These are phyloP conservation scores for Puccinia novopanici DNA, from an alignment of 1,284 basidiomycete genomes.

Conservation along the genomic window DNA sequence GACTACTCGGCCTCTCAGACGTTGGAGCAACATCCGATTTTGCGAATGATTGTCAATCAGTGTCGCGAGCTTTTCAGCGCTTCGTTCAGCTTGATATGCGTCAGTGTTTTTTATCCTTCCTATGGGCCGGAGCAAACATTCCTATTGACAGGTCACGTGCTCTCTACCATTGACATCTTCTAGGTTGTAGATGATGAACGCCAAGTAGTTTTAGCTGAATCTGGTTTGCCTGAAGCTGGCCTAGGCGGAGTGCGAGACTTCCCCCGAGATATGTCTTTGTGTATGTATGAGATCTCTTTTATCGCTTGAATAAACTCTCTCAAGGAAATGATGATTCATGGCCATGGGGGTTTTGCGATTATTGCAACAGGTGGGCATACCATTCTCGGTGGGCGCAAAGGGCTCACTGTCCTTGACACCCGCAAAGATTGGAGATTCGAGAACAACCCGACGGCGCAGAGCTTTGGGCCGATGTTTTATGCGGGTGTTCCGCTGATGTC, in stretches of 20 bases:
- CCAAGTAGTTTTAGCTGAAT: slow-evolving; percentile 41
- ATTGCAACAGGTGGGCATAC: slow-evolving; percentile 31
- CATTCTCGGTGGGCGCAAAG: slow-evolving; percentile 43
- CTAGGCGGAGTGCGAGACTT: slow-evolving; percentile 27
- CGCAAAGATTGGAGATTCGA: slow-evolving; percentile 50
- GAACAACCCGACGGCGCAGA: slow-evolving; percentile 31
- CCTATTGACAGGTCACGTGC: background rate
- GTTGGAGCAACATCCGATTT: slow-evolving; percentile 50
- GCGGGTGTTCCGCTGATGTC: slow-evolving; percentile 41
- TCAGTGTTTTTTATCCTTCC: slow-evolving; percentile 34
- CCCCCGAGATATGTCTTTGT: slow-evolving; percentile 33
- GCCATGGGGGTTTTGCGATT: background rate
- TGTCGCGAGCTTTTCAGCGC: slow-evolving; percentile 54
- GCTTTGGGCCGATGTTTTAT: slow-evolving; percentile 28
- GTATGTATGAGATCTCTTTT: slow-evolving; percentile 25
- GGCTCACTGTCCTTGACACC: slow-evolving; percentile 33
- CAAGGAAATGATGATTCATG: background rate
- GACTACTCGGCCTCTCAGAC: slow-evolving; percentile 25
- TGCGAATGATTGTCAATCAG: slow-evolving; percentile 55
- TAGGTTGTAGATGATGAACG: slow-evolving; percentile 46
- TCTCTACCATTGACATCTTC: background rate
- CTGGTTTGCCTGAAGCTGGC: slow-evolving; percentile 26
- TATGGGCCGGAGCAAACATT: background rate
- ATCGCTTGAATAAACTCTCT: too few relatives aligned
- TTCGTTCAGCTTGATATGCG: slow-evolving; percentile 54